phyloP scores from a whole-genome alignment of 768 basidiomycete genomes.

The Pleurotus salmoneostramineus region DNA sequence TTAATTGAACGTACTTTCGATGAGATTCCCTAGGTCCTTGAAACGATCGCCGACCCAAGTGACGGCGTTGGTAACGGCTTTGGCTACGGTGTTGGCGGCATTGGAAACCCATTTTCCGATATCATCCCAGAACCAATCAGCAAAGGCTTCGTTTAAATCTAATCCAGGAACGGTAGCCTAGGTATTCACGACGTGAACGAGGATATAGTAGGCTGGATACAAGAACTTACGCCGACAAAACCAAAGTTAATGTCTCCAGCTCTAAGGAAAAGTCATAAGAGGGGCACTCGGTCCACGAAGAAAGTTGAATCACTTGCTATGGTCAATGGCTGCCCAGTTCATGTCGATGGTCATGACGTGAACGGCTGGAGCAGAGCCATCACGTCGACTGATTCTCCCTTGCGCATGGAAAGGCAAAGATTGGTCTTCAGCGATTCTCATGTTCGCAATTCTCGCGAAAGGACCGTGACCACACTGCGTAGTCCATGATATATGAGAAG shows the following conservation, averaged over 20 bases:
- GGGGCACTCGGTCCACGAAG: too few species aligned
- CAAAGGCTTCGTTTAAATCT: constrained; percentile 2
- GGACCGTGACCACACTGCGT: constrained; percentile 8
- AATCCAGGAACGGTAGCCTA: background rate
- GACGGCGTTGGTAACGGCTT: background rate
- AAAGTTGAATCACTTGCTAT: constrained; percentile 10
- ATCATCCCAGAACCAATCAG: background rate
- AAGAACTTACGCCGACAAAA: background rate
- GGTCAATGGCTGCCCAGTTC: constrained; percentile 24
- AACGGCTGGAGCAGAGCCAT: constrained; percentile 20
- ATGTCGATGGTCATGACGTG: constrained; percentile 28
- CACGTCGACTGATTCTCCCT: constrained; percentile 18
- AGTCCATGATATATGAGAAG: constrained; percentile 27
- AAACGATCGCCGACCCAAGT: constrained; percentile 3
- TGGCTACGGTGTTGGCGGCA: background rate
- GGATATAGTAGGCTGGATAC: background rate
- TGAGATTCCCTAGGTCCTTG: constrained; percentile 15
- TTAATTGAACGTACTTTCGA: constrained; percentile 10
- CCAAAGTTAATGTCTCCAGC: constrained; percentile 1
- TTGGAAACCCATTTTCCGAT: constrained; percentile 3
- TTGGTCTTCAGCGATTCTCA: constrained; percentile 33
- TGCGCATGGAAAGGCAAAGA: constrained; percentile 23
- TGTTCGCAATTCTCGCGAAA: constrained; percentile 26
- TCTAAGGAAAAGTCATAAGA: background rate
- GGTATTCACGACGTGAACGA: background rate